Evolutionary conservation across 305 asterid species (phyloP).

Genomic region (Withania somnifera): DNA sequence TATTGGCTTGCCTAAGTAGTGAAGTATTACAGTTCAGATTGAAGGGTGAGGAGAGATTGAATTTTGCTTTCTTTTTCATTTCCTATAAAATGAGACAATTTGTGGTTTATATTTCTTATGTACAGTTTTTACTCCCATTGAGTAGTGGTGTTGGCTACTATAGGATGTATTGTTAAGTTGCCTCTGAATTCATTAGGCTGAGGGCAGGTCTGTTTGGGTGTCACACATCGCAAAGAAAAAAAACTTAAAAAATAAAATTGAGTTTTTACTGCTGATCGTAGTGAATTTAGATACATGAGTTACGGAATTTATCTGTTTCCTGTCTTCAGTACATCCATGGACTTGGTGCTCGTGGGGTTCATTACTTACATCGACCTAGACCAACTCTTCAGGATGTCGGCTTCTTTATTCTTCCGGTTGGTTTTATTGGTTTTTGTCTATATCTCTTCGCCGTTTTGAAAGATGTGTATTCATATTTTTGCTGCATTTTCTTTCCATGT

Average conservation of each 20-base stretch:
- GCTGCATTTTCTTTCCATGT: slow-evolving; percentile 5
- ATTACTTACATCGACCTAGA: slow-evolving; percentile 21
- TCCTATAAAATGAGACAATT: neutral
- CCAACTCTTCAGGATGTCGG: slow-evolving; percentile 19
- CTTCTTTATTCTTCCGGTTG: slow-evolving; percentile 58
- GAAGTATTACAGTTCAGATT: neutral
- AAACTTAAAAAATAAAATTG: neutral
- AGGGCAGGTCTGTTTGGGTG: neutral
- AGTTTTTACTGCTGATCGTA: neutral
- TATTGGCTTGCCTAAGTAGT: neutral
- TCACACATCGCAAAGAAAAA: neutral
- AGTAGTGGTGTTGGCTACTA: neutral
- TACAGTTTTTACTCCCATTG: neutral
- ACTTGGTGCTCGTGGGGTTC: slow-evolving; percentile 23
- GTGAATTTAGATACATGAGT: neutral
- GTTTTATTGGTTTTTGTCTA: neutral
- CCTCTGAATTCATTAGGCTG: neutral
- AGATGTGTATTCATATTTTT: neutral
- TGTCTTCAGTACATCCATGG: slow-evolving; percentile 20
- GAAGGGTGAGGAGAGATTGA: neutral
- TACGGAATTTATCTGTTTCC: neutral
- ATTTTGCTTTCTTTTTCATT: neutral
- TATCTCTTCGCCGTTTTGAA: neutral
- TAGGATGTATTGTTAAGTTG: neutral
- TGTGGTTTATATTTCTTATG: neutral